Evolutionary conservation across 805 yeast species (phyloP).

Genomic region (Starmerella kuoi): DNA sequence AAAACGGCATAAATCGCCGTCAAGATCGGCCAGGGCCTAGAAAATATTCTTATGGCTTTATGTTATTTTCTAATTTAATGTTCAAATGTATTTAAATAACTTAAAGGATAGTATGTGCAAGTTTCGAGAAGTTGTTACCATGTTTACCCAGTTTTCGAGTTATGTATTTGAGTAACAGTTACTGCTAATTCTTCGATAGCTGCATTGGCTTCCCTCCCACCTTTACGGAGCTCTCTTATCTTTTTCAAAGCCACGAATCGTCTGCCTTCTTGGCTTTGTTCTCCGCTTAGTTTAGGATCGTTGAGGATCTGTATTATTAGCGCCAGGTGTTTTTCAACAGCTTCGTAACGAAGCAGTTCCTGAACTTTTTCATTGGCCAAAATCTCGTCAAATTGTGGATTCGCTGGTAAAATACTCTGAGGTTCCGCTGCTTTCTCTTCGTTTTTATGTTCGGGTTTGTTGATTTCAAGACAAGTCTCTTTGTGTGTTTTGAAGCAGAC

Average conservation of each 20-base stretch:
- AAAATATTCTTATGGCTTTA: too few species aligned
- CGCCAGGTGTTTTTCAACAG: conserved; percentile 45
- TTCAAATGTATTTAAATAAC: too few species aligned
- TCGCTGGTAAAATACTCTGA: too few species aligned
- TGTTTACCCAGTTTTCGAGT: too few species aligned
- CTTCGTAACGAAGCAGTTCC: conserved; percentile 38
- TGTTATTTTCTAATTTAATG: too few species aligned
- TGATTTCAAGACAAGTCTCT: conserved; percentile 29
- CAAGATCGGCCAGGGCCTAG: too few species aligned
- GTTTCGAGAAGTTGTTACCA: too few species aligned
- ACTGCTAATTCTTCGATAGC: conserved; percentile 58
- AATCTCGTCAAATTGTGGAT: conserved; percentile 1
- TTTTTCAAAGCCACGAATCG: conserved; percentile 49
- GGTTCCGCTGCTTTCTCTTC: too few species aligned
- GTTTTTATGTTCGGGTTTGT: too few species aligned
- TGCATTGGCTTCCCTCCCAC: conserved; percentile 56
- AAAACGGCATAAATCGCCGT: too few species aligned
- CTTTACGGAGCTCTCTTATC: conserved; percentile 45
- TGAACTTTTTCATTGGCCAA: conserved; percentile 34
- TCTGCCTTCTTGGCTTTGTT: conserved; percentile 42
- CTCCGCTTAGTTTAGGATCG: conserved; percentile 39
- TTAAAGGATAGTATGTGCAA: too few species aligned
- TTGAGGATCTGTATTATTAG: conserved; percentile 38
- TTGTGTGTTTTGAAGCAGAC: conserved; percentile 43
- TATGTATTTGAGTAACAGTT: conserved; percentile 4